phyloP scores from a whole-genome alignment of 495 filamentous ascomycete genomes.

The Neurospora sp. region DNA sequence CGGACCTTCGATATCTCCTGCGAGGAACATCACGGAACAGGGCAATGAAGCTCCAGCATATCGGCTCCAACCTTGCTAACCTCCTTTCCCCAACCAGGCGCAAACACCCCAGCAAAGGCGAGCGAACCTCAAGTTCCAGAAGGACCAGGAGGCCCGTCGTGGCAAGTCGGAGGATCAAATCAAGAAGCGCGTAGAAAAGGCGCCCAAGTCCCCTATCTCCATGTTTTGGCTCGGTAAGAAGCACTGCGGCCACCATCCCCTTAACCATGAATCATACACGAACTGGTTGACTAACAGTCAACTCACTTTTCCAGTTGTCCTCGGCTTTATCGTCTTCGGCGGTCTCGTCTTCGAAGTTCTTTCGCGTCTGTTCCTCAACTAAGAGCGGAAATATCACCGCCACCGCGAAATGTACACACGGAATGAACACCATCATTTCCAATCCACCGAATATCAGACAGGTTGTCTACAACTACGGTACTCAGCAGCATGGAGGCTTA shows the following conservation, averaged over 20 bases:
- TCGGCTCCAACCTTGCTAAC: not conserved
- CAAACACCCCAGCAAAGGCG: slow-evolving; percentile 92
- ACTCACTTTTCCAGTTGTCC: slow-evolving; percentile 41
- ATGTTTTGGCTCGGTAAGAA: slow-evolving; percentile 72
- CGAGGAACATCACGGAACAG: not conserved
- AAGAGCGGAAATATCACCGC: not conserved
- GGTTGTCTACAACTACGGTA: not conserved
- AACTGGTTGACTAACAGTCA: not conserved
- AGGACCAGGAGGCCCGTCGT: slow-evolving; percentile 65
- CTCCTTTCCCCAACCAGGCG: slow-evolving; percentile 41
- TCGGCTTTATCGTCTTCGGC: slow-evolving; percentile 77
- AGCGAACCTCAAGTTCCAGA: slow-evolving; percentile 76
- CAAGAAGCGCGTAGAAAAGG: slow-evolving; percentile 55
- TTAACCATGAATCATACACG: not conserved
- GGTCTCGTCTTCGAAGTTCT: slow-evolving; percentile 76
- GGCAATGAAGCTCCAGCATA: not conserved
- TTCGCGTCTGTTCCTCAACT: slow-evolving; percentile 58
- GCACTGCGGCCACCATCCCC: not conserved
- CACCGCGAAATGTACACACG: too few species aligned
- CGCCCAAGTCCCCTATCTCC: slow-evolving; percentile 69
- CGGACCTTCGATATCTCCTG: not conserved
- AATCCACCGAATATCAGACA: not conserved
- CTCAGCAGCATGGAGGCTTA: not conserved
- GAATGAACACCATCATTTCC: not conserved
- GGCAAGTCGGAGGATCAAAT: slow-evolving; percentile 65